Percentiles rank a stretch among this genome's conserved stretches.
Evolutionary conservation across 2,329 filamentous ascomycete species (phyloP).

Genomic region (Taxawa tesnikishii): DNA sequence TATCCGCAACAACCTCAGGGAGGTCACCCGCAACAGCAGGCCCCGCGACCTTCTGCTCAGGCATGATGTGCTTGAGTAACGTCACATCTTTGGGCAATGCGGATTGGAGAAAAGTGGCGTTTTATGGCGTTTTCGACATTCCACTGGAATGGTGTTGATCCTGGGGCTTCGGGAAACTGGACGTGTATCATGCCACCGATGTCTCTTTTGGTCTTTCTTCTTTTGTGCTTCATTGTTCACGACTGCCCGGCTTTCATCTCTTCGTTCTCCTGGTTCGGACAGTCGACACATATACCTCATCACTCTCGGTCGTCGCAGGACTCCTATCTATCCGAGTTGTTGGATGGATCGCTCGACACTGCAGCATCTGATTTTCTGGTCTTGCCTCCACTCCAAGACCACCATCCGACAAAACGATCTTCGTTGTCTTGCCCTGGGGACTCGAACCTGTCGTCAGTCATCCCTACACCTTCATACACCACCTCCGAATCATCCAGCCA

Average conservation of each 20-base stretch:
- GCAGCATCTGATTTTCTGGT: no score
- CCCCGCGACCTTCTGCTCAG: constrained; percentile 12
- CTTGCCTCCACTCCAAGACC: no score
- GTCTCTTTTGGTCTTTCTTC: background rate
- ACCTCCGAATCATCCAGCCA: constrained; percentile 1
- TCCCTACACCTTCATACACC: constrained; percentile 1
- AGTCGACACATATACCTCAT: no score
- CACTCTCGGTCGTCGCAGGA: no score
- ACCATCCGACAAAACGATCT: no score
- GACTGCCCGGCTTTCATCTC: background rate
- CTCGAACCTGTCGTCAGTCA: background rate
- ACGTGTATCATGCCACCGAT: background rate
- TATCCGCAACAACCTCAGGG: constrained; percentile 14
- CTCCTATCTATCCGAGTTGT: no score
- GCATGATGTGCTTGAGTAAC: constrained; percentile 12
- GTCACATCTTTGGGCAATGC: background rate
- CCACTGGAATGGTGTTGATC: no score
- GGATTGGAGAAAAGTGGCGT: background rate
- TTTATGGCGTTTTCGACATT: background rate
- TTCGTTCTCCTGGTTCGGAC: no score
- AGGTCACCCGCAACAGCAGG: constrained; percentile 15
- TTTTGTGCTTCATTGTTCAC: background rate
- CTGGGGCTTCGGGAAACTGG: background rate
- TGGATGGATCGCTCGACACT: no score
- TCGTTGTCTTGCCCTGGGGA: constrained; percentile 2